These are phyloP conservation scores for Candida ascalaphidarum DNA, from an alignment of 805 yeast genomes.

Conservation along the genomic window DNA sequence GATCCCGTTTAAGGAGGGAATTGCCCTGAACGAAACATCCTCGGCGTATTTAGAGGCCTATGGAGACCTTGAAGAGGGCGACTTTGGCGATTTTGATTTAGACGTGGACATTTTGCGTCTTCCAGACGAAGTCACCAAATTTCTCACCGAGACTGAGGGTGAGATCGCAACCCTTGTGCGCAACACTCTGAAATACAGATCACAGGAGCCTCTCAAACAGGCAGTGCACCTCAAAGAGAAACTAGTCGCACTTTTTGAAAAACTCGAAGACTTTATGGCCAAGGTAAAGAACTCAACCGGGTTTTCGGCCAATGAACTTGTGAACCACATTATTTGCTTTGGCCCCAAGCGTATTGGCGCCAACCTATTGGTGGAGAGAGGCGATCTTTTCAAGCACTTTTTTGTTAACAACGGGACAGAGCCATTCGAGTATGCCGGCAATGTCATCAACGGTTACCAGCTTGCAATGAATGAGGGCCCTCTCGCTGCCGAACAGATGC, in stretches of 20 bases:
- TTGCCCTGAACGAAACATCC: slow-evolving; percentile 42
- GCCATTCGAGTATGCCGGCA: slow-evolving; percentile 41
- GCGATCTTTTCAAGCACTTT: slow-evolving; percentile 18
- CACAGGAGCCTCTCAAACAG: slow-evolving; percentile 4
- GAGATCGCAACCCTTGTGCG: slow-evolving; percentile 30
- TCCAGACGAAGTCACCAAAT: slow-evolving; percentile 39
- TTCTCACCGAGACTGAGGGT: slow-evolving; percentile 38
- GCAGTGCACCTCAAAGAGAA: slow-evolving; percentile 7
- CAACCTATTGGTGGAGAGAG: slow-evolving; percentile 56
- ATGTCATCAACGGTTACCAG: slow-evolving; percentile 77
- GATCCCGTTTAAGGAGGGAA: slow-evolving; percentile 89
- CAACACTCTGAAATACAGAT: slow-evolving; percentile 5
- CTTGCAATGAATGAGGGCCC: slow-evolving; percentile 82
- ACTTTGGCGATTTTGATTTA: slow-evolving; percentile 27
- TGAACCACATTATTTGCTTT: slow-evolving; percentile 45
- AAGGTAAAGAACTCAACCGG: too few relatives aligned
- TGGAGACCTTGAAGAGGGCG: slow-evolving; percentile 31
- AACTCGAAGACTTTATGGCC: too few relatives aligned
- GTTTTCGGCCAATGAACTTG: slow-evolving; percentile 11
- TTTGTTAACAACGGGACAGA: slow-evolving; percentile 7
- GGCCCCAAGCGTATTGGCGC: slow-evolving; percentile 77
- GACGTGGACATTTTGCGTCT: slow-evolving; percentile 54
- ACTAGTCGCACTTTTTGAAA: slow-evolving; percentile 5
- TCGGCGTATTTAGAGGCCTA: slow-evolving; percentile 8
- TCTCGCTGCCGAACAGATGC: slow-evolving; percentile 76